phyloP scores from a whole-genome alignment of 345 rosid genomes.

The Bretschneidera sinensis region DNA sequence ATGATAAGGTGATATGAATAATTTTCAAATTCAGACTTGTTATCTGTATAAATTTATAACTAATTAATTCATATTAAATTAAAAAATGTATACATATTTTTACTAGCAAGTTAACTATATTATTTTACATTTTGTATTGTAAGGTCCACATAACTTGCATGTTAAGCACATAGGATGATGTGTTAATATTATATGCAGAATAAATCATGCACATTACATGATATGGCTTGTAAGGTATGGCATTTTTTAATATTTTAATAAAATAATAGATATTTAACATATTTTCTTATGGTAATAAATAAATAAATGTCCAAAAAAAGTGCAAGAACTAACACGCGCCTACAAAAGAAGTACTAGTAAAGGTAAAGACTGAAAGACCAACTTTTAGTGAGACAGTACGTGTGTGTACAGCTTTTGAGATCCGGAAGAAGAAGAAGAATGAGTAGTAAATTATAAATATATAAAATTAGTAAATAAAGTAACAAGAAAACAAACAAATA shows the following conservation, averaged over 20 bases:
- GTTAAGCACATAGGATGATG: too few relatives aligned
- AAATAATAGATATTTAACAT: not conserved
- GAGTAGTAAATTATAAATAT: not conserved
- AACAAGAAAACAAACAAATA: not conserved
- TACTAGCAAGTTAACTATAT: too few relatives aligned
- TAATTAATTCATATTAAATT: too few relatives aligned
- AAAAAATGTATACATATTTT: too few relatives aligned
- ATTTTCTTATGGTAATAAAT: not conserved
- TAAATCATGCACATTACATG: too few relatives aligned
- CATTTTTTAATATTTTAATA: not conserved
- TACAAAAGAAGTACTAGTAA: not conserved
- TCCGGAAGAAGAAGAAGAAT: constrained; percentile 13
- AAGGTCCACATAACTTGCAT: too few relatives aligned
- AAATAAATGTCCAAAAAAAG: not conserved
- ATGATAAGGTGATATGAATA: too few relatives aligned
- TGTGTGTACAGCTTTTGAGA: constrained; percentile 13
- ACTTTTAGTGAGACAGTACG: not conserved
- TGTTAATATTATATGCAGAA: too few relatives aligned
- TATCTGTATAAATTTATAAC: too few relatives aligned
- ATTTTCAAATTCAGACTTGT: too few relatives aligned
- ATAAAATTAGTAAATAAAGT: too few relatives aligned
- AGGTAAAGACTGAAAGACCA: not conserved
- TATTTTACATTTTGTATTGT: too few relatives aligned
- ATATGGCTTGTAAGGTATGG: not conserved
- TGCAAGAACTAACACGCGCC: not conserved